Conservation (phyloP, 2,329 filamentous ascomycete species). For the Penicillium corylophilum region DNA sequence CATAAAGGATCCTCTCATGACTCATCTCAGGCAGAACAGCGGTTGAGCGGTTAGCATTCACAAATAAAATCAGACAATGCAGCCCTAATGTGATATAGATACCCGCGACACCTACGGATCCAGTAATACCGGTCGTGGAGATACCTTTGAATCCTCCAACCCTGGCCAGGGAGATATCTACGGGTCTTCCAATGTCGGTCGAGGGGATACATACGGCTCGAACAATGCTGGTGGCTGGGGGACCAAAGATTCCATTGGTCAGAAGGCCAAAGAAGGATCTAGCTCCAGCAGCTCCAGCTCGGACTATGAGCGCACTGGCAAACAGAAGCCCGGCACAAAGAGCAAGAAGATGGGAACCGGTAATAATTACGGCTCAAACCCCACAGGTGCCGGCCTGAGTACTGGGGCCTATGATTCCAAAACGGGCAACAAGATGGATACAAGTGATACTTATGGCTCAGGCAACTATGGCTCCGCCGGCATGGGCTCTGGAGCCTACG, state of each 20-base stretch:
- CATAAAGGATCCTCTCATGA: conserved; percentile 33
- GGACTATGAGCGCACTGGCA: background rate
- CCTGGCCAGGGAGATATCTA: background rate
- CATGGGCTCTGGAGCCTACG: no score
- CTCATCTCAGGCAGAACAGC: conserved; percentile 26
- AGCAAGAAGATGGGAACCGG: background rate
- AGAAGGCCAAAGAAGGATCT: background rate
- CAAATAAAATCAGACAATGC: background rate
- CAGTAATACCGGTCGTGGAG: background rate
- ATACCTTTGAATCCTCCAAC: background rate
- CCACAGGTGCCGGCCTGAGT: background rate
- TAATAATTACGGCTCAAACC: conserved; percentile 1
- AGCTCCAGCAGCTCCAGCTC: background rate
- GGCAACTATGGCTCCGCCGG: conserved; percentile 3
- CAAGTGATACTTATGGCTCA: no score
- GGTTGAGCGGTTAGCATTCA: conserved; percentile 10
- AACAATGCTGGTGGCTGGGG: no score
- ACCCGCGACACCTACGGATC: conserved; percentile 4
- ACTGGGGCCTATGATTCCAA: background rate
- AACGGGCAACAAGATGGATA: no score
- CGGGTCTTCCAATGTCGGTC: background rate
- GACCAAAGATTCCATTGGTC: background rate
- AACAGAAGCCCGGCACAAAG: background rate
- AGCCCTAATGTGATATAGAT: conserved; percentile 6
- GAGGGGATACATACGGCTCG: background rate